phyloP scores from a whole-genome alignment of 176 grass and related monocot genomes.

The Pontederia crassipes region DNA sequence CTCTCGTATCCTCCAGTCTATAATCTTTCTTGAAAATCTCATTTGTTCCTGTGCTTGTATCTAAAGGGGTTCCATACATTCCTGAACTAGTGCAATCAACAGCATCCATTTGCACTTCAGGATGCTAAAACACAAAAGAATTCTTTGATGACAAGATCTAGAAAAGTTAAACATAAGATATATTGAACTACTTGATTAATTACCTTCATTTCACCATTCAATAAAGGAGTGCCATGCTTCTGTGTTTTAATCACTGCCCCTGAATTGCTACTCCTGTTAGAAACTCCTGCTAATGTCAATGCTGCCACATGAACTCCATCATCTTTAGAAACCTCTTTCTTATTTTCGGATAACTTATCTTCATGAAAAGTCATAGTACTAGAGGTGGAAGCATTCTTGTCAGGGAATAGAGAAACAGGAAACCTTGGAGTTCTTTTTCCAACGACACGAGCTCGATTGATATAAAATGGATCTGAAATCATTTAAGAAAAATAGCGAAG shows the following conservation, averaged over 20 bases:
- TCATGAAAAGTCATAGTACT: slow-evolving; percentile 9
- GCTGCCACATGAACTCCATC: slow-evolving; percentile 2
- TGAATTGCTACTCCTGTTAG: background rate
- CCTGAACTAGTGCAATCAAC: too few species aligned
- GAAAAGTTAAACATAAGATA: too few species aligned
- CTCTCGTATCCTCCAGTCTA: background rate
- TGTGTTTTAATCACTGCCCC: too few species aligned
- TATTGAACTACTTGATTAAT: background rate
- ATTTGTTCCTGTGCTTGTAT: background rate
- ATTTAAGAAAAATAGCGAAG: slow-evolving; percentile 4
- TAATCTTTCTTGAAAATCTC: background rate
- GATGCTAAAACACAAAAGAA: too few species aligned
- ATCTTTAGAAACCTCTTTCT: background rate
- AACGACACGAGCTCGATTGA: slow-evolving; percentile 14
- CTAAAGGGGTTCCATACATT: too few species aligned
- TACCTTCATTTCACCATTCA: background rate
- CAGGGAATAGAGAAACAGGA: slow-evolving; percentile 19
- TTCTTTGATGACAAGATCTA: too few species aligned
- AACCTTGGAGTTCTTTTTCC: slow-evolving; percentile 38
- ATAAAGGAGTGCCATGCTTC: background rate
- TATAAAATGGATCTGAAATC: slow-evolving; percentile 28
- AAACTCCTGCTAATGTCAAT: slow-evolving; percentile 3
- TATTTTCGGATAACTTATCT: slow-evolving; percentile 14
- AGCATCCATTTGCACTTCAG: too few species aligned
- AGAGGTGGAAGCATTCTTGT: slow-evolving; percentile 19